A percentile compares a stretch with the other conserved stretches of the same genome.
These are phyloP conservation scores for Russula virescens DNA, from an alignment of 768 basidiomycete genomes.

Conservation along the genomic window DNA sequence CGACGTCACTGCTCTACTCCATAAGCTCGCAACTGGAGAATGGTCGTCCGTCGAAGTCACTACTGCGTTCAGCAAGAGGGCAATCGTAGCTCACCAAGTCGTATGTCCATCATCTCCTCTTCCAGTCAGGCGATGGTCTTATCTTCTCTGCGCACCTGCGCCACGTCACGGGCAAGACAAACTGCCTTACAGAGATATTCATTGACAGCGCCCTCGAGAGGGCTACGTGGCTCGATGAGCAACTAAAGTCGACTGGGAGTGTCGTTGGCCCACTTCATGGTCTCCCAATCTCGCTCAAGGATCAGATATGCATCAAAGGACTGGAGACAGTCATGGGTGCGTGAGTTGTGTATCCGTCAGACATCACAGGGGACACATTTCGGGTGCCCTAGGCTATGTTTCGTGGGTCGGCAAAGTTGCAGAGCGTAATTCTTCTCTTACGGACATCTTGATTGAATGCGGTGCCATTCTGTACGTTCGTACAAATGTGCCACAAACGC, in stretches of 20 bases:
- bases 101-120: conserved; percentile 27
- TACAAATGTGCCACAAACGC: conserved; percentile 52
- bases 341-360: conserved; percentile 22
- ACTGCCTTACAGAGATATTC: conserved; percentile 48
- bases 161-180: conserved; percentile 36
- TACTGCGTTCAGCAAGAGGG: conserved; percentile 43
- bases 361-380: conserved; percentile 1
- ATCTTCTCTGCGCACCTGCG: neutral
- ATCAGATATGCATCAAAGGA: conserved; percentile 52
- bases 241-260: conserved; percentile 36
- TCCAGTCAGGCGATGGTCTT: neutral
- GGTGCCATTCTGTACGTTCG: conserved; percentile 57
- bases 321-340: conserved; percentile 54
- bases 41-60: conserved; percentile 56
- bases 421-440: conserved; percentile 44
- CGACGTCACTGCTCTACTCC: conserved; percentile 43
- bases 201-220: conserved; percentile 39
- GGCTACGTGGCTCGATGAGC: conserved; percentile 40
- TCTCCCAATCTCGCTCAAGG: conserved; percentile 43
- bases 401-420: conserved; percentile 47
- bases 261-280: conserved; percentile 43
- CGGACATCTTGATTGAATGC: conserved; percentile 45
- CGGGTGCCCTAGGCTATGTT: conserved; percentile 40
- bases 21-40: conserved; percentile 44
- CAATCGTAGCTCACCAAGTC: conserved; percentile 45